Conservation (phyloP, 2,329 filamentous ascomycete genomes). For the Phoma herbarum region DNA sequence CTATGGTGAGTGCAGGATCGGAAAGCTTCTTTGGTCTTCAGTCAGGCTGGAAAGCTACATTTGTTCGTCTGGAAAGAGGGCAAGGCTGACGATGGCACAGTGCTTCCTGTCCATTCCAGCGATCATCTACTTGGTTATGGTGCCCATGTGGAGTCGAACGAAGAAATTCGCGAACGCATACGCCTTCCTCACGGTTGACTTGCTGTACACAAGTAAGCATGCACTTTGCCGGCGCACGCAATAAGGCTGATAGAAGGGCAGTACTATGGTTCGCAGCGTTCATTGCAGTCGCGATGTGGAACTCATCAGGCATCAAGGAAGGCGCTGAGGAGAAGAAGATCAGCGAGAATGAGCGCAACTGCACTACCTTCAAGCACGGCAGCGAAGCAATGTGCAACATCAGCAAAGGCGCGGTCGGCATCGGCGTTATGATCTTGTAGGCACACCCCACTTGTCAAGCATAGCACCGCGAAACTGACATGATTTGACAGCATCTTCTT, state of each 20-base stretch:
- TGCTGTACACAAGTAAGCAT: slow-evolving; percentile 51
- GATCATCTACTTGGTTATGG: slow-evolving; percentile 67
- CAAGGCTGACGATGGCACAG: slow-evolving; percentile 49
- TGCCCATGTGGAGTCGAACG: slow-evolving; percentile 68
- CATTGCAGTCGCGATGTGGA: slow-evolving; percentile 65
- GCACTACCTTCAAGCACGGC: slow-evolving; percentile 65
- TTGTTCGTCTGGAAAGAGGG: not conserved
- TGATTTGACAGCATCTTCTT: slow-evolving; percentile 61
- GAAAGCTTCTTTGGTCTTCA: not conserved
- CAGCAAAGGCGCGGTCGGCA: slow-evolving; percentile 63
- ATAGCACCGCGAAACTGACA: slow-evolving; percentile 3
- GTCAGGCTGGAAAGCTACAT: not conserved
- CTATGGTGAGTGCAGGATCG: slow-evolving; percentile 57
- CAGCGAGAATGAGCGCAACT: slow-evolving; percentile 56
- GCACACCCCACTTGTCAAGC: slow-evolving; percentile 28
- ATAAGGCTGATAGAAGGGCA: slow-evolving; percentile 9
- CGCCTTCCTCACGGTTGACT: slow-evolving; percentile 65
- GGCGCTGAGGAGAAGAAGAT: slow-evolving; percentile 56
- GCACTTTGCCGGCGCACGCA: too few relatives aligned
- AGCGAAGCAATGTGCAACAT: slow-evolving; percentile 64
- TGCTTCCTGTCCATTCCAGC: slow-evolving; percentile 68
- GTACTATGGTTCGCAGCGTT: slow-evolving; percentile 69
- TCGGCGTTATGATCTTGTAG: slow-evolving; percentile 67
- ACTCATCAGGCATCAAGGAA: slow-evolving; percentile 62
- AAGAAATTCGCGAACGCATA: slow-evolving; percentile 67